phyloP scores from a whole-genome alignment of 345 rosid species.

The Adansonia digitata region DNA sequence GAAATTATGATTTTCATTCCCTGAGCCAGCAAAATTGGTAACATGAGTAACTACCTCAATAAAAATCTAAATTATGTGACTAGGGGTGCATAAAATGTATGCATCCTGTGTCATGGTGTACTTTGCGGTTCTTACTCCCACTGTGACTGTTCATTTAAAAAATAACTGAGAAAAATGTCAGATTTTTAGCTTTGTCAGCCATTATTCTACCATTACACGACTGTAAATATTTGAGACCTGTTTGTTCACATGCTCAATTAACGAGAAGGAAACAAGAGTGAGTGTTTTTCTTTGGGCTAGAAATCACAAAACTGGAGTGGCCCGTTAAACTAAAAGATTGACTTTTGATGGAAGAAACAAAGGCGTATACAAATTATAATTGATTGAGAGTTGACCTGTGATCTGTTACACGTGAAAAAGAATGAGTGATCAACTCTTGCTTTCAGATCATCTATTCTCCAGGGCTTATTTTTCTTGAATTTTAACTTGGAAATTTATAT shows the following conservation, averaged over 20 bases:
- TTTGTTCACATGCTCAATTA: background rate
- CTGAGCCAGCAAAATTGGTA: background rate
- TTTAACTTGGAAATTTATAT: background rate
- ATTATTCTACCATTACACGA: background rate
- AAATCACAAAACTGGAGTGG: background rate
- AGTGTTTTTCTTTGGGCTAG: background rate
- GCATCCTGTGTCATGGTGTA: background rate
- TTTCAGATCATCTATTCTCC: background rate
- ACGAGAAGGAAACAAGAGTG: background rate
- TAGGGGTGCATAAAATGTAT: background rate
- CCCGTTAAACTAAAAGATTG: background rate
- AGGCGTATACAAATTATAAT: background rate
- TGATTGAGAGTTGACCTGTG: background rate
- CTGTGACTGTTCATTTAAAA: background rate
- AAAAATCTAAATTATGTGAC: background rate
- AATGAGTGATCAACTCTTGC: background rate
- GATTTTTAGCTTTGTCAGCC: background rate
- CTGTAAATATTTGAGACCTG: background rate
- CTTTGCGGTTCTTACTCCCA: background rate
- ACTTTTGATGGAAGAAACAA: background rate
- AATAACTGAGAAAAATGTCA: background rate
- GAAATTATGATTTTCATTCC: slow-evolving; percentile 3
- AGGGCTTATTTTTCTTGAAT: background rate
- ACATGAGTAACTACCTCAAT: background rate
- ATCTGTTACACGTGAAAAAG: background rate